Percentiles rank a stretch among this genome's conserved stretches.
phyloP scores from a whole-genome alignment of 305 asterid genomes.

The Caryopteris hybrid region DNA sequence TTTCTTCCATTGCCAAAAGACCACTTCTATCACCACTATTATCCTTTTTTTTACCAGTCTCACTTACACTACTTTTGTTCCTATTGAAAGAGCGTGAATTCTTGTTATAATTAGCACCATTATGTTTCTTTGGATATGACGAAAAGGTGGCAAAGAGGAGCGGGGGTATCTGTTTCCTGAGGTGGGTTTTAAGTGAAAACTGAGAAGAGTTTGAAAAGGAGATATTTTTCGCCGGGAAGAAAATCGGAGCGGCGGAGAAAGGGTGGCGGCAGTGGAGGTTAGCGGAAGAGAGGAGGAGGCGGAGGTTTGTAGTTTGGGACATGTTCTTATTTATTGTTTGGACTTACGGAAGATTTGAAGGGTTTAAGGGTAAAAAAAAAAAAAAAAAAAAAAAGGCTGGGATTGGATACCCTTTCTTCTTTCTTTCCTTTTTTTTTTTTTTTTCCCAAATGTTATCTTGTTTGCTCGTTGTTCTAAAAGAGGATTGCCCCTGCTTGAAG shows the following conservation, averaged over 20 bases:
- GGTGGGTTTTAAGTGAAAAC: conserved; percentile 17
- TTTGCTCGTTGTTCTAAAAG: no score
- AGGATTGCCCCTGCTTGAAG: no score
- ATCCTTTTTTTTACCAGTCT: conserved; percentile 23
- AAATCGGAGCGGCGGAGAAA: conserved; percentile 29
- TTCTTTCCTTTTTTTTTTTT: no score
- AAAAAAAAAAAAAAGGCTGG: conserved; percentile 8
- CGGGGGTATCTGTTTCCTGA: conserved; percentile 20
- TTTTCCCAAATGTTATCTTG: no score
- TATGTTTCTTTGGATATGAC: conserved; percentile 36
- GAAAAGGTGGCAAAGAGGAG: conserved; percentile 31
- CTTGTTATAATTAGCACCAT: conserved; percentile 8
- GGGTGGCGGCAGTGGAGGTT: conserved; percentile 40
- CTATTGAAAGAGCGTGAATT: conserved; percentile 41
- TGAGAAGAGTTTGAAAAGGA: conserved; percentile 28
- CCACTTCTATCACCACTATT: conserved; percentile 29
- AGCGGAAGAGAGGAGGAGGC: conserved; percentile 57
- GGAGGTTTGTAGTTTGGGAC: conserved; percentile 54
- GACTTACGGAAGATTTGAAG: neutral
- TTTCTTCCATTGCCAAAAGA: conserved; percentile 39
- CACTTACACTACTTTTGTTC: conserved; percentile 25
- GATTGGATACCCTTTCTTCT: conserved; percentile 12
- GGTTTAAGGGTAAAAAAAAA: conserved; percentile 27
- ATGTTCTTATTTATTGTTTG: conserved; percentile 20
- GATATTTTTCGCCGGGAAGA: conserved; percentile 12